Conservation (phyloP, 2,329 filamentous ascomycete species). For the Penicillium janthinellum region DNA sequence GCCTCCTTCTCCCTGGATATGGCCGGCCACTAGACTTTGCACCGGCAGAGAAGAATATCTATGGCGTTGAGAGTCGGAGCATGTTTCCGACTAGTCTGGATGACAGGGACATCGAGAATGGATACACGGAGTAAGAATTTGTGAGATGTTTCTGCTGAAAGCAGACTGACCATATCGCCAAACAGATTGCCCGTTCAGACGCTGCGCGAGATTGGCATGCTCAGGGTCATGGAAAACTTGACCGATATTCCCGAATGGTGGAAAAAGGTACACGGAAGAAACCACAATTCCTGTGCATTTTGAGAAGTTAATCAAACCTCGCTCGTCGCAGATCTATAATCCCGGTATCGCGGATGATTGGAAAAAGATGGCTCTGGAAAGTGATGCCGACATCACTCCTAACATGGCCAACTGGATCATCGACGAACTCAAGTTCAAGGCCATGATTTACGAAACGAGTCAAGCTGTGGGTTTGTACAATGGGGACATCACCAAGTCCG, state of each 20-base stretch:
- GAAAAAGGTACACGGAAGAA: conserved; percentile 30
- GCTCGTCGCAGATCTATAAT: conserved; percentile 34
- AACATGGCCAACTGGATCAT: conserved; percentile 46
- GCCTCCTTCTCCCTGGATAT: conserved; percentile 36
- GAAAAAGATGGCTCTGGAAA: conserved; percentile 30
- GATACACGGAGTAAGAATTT: conserved; percentile 31
- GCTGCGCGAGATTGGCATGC: conserved; percentile 44
- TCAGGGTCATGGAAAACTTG: conserved; percentile 42
- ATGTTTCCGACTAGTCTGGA: conserved; percentile 38
- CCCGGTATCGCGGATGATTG: conserved; percentile 34
- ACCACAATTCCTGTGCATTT: not conserved
- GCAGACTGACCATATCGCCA: not conserved
- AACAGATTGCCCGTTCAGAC: conserved; percentile 33
- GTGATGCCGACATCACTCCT: conserved; percentile 32
- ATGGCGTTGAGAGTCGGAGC: conserved; percentile 32
- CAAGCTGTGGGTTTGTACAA: conserved; percentile 52
- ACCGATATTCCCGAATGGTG: conserved; percentile 47
- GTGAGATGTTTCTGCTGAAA: not conserved
- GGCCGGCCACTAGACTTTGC: conserved; percentile 34
- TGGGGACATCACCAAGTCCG: conserved; percentile 56
- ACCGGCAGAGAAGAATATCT: conserved; percentile 28
- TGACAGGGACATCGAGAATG: conserved; percentile 33
- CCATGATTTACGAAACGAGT: conserved; percentile 45
- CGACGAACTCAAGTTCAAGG: conserved; percentile 55
- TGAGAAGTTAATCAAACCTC: not conserved